A percentile compares a stretch with the other conserved stretches of the same genome.
Evolutionary conservation across 2,329 filamentous ascomycete genomes (phyloP).

Genomic region (Chalaropsis ovoidea): DNA sequence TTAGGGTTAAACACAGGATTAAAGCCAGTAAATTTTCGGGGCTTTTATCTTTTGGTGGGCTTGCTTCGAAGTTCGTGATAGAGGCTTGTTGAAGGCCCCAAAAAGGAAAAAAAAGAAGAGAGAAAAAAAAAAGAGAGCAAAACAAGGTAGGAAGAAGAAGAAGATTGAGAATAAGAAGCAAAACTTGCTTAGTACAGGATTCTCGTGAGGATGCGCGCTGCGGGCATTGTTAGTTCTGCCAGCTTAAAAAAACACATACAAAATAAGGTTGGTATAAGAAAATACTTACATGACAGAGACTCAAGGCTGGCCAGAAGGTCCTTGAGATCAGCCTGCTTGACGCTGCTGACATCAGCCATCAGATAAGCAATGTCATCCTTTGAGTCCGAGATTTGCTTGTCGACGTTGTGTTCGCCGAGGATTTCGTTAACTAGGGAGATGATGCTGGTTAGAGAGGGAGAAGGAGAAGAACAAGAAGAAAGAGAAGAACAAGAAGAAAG

Average conservation of each 20-base stretch:
- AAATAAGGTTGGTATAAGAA: background rate
- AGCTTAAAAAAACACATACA: background rate
- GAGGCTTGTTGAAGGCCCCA: conserved; percentile 9
- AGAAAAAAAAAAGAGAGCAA: background rate
- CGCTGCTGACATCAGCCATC: conserved; percentile 92
- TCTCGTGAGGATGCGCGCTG: conserved; percentile 40
- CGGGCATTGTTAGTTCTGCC: conserved; percentile 3
- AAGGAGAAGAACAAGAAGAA: background rate
- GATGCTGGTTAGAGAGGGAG: background rate
- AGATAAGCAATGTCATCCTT: conserved; percentile 89
- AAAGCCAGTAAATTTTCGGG: background rate
- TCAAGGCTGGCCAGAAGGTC: conserved; percentile 77
- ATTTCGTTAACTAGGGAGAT: conserved; percentile 69
- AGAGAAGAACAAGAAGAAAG: background rate
- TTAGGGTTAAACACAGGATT: too few relatives aligned
- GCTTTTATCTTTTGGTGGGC: background rate
- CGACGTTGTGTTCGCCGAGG: conserved; percentile 88
- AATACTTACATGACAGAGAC: conserved; percentile 59
- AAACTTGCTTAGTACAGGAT: conserved; percentile 36
- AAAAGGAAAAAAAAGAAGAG: background rate
- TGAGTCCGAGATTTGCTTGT: conserved; percentile 97
- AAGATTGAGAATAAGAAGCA: conserved; percentile 1
- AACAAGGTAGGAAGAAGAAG: background rate
- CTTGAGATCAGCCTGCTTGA: conserved; percentile 71
- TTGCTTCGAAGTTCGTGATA: background rate